These are phyloP conservation scores for Monosporascus sp. DNA, from an alignment of 2,329 filamentous ascomycete genomes.

Conservation along the genomic window DNA sequence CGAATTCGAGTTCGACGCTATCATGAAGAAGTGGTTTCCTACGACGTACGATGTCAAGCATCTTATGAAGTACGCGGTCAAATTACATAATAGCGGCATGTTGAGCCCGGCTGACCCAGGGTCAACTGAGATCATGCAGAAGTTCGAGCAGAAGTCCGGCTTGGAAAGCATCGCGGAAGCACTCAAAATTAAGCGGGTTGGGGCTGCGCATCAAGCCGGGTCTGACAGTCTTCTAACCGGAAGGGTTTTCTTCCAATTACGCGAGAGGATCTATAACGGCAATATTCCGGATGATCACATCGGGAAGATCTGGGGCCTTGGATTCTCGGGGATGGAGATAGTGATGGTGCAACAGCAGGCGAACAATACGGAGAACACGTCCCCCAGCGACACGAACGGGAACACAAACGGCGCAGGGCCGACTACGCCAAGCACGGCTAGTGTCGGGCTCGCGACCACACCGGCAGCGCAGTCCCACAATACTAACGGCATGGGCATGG, in stretches of 20 bases:
- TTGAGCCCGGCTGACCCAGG: slow-evolving; percentile 58
- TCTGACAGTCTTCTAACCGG: slow-evolving; percentile 92
- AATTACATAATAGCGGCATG: slow-evolving; percentile 60
- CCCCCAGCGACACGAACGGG: slow-evolving; percentile 35
- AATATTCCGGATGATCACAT: slow-evolving; percentile 76
- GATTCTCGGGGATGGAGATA: slow-evolving; percentile 59
- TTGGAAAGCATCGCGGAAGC: slow-evolving; percentile 92
- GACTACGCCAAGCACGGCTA: slow-evolving; percentile 66
- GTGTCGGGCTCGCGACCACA: slow-evolving; percentile 43
- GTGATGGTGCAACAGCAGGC: slow-evolving; percentile 16
- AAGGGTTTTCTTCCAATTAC: slow-evolving; percentile 90
- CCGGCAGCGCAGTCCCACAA: slow-evolving; percentile 48
- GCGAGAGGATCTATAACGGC: slow-evolving; percentile 80
- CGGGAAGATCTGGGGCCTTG: slow-evolving; percentile 90
- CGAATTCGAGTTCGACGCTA: slow-evolving; percentile 81
- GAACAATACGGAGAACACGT: slow-evolving; percentile 30
- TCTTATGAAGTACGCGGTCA: slow-evolving; percentile 84
- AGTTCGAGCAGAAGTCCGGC: slow-evolving; percentile 85
- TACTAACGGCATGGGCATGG: slow-evolving; percentile 56
- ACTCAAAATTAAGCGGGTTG: slow-evolving; percentile 83
- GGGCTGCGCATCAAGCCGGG: slow-evolving; percentile 85
- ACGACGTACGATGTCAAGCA: slow-evolving; percentile 95
- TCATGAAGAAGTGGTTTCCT: slow-evolving; percentile 91
- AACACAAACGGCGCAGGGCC: slow-evolving; percentile 41
- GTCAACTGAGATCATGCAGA: slow-evolving; percentile 70